A percentile compares a stretch with the other conserved stretches of the same genome.
Conservation (phyloP, 345 rosid species). For the Pseudoturritis turrita region DNA sequence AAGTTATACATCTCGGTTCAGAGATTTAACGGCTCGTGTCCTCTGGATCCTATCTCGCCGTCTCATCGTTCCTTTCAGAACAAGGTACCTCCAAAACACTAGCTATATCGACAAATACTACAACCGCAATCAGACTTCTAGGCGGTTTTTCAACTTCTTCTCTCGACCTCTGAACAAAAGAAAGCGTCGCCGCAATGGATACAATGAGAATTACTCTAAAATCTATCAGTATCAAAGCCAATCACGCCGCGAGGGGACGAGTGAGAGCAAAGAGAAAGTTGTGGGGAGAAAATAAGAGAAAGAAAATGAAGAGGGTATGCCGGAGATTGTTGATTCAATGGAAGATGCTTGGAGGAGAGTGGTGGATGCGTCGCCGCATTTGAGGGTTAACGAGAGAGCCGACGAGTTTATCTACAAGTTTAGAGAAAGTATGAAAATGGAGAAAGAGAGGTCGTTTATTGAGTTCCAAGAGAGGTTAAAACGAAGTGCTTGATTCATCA, state of each 20-base stretch:
- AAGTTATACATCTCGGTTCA: no score
- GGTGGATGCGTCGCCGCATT: conserved; percentile 69
- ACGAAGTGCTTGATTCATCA: conserved; percentile 38
- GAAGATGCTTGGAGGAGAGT: conserved; percentile 84
- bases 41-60: conserved; percentile 41
- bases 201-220: conserved; percentile 27
- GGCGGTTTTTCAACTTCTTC: conserved; percentile 29
- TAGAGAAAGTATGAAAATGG: conserved; percentile 56
- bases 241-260: conserved; percentile 11
- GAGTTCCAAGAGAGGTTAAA: conserved; percentile 72
- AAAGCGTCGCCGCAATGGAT: conserved; percentile 11
- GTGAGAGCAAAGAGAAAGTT: conserved; percentile 15
- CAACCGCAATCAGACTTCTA: conserved; percentile 14
- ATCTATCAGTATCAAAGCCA: conserved; percentile 26
- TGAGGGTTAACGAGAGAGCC: conserved; percentile 78
- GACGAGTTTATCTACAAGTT: conserved; percentile 75
- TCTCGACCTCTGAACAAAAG: conserved; percentile 12
- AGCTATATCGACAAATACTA: conserved; percentile 11
- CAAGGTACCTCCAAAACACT: conserved; percentile 35
- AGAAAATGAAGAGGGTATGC: conserved; percentile 26
- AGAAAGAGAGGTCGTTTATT: conserved; percentile 54
- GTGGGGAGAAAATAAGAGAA: neutral
- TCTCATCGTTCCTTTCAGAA: conserved; percentile 44
- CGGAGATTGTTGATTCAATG: conserved; percentile 35
- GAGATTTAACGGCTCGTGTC: conserved; percentile 39